phyloP scores from a whole-genome alignment of 805 yeast genomes.

The Priceomyces castillae region DNA sequence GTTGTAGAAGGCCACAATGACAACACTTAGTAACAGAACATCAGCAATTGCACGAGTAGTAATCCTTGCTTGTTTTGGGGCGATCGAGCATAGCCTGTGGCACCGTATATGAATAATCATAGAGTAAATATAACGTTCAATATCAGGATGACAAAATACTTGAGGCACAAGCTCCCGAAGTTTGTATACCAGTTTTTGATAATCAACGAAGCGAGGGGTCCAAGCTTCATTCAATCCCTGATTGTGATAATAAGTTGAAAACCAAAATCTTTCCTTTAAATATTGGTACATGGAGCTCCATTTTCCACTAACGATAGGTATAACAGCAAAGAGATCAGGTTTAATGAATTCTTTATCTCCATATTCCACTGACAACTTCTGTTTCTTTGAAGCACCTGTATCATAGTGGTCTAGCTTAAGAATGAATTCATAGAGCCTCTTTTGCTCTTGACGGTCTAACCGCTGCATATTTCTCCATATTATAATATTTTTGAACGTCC shows the following conservation, averaged over 20 bases:
- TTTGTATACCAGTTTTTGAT: constrained; percentile 3
- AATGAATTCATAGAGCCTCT: constrained; percentile 15
- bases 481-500: constrained; percentile 9
- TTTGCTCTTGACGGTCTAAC: constrained; percentile 11
- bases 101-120: constrained; percentile 34
- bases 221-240: neutral
- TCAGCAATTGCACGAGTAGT: constrained; percentile 31
- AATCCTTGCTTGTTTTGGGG: constrained; percentile 34
- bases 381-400: constrained; percentile 11
- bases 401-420: constrained; percentile 21
- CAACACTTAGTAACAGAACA: constrained; percentile 25
- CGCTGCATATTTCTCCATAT: constrained; percentile 20
- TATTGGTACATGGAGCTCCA: constrained; percentile 13
- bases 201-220: constrained; percentile 1
- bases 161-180: constrained; percentile 8
- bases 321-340: constrained; percentile 16
- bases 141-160: constrained; percentile 34
- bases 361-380: constrained; percentile 5
- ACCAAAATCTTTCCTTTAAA: constrained; percentile 27
- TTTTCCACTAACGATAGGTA: constrained; percentile 14
- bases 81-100: constrained; percentile 38
- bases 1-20: constrained; percentile 23
- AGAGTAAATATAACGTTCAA: constrained; percentile 36
- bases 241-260: constrained; percentile 16
- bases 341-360: constrained; percentile 8